These are phyloP conservation scores for Panicum miliaceum DNA, from an alignment of 176 grass and related monocot species.

Conservation along the genomic window DNA sequence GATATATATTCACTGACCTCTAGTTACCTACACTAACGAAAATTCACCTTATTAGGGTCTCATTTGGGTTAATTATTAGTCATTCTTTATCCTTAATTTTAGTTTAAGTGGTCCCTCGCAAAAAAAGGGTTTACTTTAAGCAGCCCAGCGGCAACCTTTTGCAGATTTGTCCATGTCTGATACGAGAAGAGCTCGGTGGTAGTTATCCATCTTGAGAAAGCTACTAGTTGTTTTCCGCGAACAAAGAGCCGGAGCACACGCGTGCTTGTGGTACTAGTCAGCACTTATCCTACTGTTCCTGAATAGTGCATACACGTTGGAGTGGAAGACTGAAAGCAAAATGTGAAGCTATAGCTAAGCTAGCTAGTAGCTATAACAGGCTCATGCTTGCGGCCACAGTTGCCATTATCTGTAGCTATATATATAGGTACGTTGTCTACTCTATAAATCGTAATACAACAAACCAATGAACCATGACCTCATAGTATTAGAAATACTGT, in stretches of 20 bases:
- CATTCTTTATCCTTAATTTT: slow-evolving; percentile 1
- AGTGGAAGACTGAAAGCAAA: slow-evolving; percentile 30
- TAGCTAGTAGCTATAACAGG: too few relatives aligned
- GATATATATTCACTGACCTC: not conserved
- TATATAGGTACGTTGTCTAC: not conserved
- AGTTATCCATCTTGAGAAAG: slow-evolving; percentile 51
- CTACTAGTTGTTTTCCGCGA: slow-evolving; percentile 25
- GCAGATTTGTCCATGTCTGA: slow-evolving; percentile 5
- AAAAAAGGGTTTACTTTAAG: not conserved
- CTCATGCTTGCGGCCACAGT: not conserved
- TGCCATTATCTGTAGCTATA: not conserved
- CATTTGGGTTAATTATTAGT: not conserved
- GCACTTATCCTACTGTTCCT: slow-evolving; percentile 47
- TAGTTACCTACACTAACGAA: not conserved
- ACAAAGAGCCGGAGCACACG: slow-evolving; percentile 24
- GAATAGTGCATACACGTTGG: slow-evolving; percentile 24
- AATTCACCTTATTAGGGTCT: not conserved
- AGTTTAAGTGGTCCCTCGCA: not conserved
- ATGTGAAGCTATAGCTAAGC: slow-evolving; percentile 7
- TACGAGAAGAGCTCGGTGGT: slow-evolving; percentile 19
- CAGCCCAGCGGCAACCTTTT: not conserved
- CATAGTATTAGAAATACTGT: not conserved
- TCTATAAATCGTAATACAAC: not conserved
- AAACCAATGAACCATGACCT: not conserved
- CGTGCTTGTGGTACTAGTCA: slow-evolving; percentile 33